Base-by-base conservation (phyloP, 768 basidiomycete genomes). In the Tephrocybe sp. region DNA sequence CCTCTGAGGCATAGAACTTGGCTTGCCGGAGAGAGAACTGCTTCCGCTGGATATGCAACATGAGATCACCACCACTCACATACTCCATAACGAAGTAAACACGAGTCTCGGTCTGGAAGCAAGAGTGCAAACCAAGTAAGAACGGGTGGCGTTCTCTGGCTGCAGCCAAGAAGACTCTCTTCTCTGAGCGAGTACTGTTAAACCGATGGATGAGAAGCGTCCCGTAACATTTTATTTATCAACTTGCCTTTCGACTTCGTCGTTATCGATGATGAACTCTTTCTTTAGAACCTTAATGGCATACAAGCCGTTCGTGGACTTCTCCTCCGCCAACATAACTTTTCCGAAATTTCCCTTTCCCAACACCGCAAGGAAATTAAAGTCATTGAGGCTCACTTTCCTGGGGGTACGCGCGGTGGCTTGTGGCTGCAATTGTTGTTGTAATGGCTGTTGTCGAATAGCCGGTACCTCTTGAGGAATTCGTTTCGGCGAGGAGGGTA, bases 261-360 rank as follows among this genome's bases (percentile, higher is more conserved):
- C 97, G 54, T 99, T 98, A 66, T 99, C 97, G 60, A 99, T 98
- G 66, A 99, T 98, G 64, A 99, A 98, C 70, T 98, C 97, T 66
- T 99, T 99, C 79, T 99, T 99, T 65, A 99, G 65, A n/a, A 99
- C 97, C 70, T 99, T 99, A 76, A 99, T 97, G n/a, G 97, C 97
- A 64, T 89, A 98, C 48, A 98, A 69, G 43, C 80, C 83, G 58
- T 83, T 91, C 43, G 84, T 80, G 66, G 78, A 84, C 82, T 99
- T 99, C 77, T 99, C 97, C 69, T 99, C 97, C 9, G 97, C 97
- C 51, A 99, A 73, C 97, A 99, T 99, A 69, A 99, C 97, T 68
- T 99, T 99, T 49, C 97, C 97, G 63, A 99, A 99, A 70, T 98
- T 99, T 60, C 97, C 97, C 71, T 98, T 98, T 42, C 97, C 97